A percentile compares a stretch with the other conserved stretches of the same genome.
phyloP scores from a whole-genome alignment of 129 eudicot genomes.

The Helichrysum umbraculigerum region DNA sequence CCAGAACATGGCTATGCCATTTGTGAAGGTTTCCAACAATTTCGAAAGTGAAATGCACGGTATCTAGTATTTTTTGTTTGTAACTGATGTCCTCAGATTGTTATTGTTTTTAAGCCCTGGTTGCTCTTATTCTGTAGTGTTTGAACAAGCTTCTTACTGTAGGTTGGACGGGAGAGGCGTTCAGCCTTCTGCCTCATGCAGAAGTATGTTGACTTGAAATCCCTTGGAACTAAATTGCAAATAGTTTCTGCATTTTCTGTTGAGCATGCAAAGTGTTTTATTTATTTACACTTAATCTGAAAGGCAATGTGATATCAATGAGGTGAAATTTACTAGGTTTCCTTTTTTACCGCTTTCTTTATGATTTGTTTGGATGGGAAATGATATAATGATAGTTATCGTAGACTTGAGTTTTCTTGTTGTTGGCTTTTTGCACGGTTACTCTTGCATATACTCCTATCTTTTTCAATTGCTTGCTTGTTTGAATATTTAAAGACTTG shows the following conservation, averaged over 20 bases:
- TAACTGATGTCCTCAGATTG: not conserved
- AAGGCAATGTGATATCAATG: slow-evolving; percentile 62
- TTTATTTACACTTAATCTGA: slow-evolving; percentile 72
- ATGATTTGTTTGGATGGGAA: not conserved
- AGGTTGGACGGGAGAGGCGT: slow-evolving; percentile 94
- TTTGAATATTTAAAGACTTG: not conserved
- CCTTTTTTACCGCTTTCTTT: slow-evolving; percentile 2
- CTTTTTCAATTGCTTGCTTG: not conserved
- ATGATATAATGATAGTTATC: too few relatives aligned
- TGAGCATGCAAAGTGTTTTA: slow-evolving; percentile 65
- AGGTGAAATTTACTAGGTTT: slow-evolving; percentile 39
- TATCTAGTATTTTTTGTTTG: slow-evolving; percentile 15
- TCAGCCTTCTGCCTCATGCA: slow-evolving; percentile 88
- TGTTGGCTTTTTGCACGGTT: too few relatives aligned
- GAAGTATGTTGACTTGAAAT: slow-evolving; percentile 60
- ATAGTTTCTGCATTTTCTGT: slow-evolving; percentile 67
- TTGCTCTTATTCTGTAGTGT: slow-evolving; percentile 1
- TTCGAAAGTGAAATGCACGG: slow-evolving; percentile 98
- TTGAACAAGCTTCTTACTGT: slow-evolving; percentile 22
- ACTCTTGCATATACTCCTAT: too few relatives aligned
- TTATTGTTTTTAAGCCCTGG: not conserved
- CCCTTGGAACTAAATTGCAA: slow-evolving; percentile 18
- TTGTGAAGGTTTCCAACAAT: slow-evolving; percentile 48
- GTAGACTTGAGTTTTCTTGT: too few relatives aligned
- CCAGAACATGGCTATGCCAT: slow-evolving; percentile 24